phyloP scores from a whole-genome alignment of 371 early-diverging fungal species.

The Coemansia sp. region DNA sequence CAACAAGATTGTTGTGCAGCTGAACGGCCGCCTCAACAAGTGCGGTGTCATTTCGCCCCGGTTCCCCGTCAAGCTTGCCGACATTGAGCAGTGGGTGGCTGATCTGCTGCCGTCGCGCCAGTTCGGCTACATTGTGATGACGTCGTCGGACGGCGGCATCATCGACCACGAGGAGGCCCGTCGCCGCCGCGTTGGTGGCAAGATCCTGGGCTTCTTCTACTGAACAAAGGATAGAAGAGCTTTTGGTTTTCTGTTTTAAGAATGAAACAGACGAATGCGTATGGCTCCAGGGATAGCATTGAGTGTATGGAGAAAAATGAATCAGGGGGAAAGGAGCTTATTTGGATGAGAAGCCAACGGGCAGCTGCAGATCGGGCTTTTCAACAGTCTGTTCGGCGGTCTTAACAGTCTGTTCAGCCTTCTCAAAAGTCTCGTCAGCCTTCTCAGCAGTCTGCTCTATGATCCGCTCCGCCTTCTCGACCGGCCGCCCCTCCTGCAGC shows the following conservation, averaged over 20 bases:
- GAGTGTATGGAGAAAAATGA: no score
- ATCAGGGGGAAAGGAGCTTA: background rate
- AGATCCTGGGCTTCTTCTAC: slow-evolving; percentile 95
- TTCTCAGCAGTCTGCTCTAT: background rate
- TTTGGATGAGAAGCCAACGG: slow-evolving; percentile 1
- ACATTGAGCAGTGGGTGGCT: slow-evolving; percentile 97
- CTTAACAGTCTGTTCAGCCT: background rate
- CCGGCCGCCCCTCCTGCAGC: slow-evolving; percentile 34
- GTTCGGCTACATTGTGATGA: slow-evolving; percentile 96
- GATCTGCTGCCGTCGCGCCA: slow-evolving; percentile 99
- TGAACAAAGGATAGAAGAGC: slow-evolving; percentile 9
- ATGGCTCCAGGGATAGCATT: no score
- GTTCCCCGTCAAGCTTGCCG: slow-evolving; percentile 94
- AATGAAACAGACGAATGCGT: background rate
- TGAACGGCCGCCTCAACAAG: slow-evolving; percentile 99
- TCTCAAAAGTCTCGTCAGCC: background rate
- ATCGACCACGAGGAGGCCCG: slow-evolving; percentile 99
- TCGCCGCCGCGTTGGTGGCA: slow-evolving; percentile 98
- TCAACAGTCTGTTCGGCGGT: background rate
- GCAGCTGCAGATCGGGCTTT: slow-evolving; percentile 1
- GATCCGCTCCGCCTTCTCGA: background rate
- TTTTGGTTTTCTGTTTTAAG: background rate
- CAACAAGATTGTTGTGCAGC: slow-evolving; percentile 98
- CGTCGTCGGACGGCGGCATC: slow-evolving; percentile 96
- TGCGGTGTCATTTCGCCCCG: slow-evolving; percentile 99